phyloP scores from a whole-genome alignment of 441 rosid genomes.

The Bruguiera hainesii region DNA sequence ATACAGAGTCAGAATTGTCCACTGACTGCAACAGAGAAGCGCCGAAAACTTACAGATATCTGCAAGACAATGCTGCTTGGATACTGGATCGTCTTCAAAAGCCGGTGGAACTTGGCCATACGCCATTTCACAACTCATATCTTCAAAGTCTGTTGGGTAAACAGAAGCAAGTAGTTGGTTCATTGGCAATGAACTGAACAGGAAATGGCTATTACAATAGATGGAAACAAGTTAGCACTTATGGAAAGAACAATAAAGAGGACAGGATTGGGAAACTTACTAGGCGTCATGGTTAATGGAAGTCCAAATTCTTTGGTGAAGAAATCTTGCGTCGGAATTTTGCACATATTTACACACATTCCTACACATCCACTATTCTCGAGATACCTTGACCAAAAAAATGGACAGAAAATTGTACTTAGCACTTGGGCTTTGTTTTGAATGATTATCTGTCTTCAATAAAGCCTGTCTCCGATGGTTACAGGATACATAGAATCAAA shows the following conservation, averaged over 20 bases:
- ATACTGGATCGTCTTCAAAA: constrained; percentile 68
- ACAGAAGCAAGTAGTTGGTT: too few species aligned
- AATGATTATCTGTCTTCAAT: neutral
- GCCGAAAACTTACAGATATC: constrained; percentile 44
- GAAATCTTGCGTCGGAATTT: constrained; percentile 95
- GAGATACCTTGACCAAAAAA: constrained; percentile 52
- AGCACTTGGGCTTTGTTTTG: neutral
- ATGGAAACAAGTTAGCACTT: neutral
- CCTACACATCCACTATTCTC: constrained; percentile 98
- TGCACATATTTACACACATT: constrained; percentile 96
- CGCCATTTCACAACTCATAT: constrained; percentile 96
- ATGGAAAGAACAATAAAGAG: too few species aligned
- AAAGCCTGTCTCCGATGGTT: too few species aligned
- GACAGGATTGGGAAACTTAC: constrained; percentile 33
- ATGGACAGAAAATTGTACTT: constrained; percentile 14
- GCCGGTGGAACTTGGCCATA: constrained; percentile 86
- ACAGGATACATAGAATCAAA: too few species aligned
- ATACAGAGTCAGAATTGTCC: constrained; percentile 16
- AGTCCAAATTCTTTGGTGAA: constrained; percentile 96
- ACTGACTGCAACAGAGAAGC: neutral
- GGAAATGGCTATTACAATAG: neutral
- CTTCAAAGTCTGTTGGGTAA: constrained; percentile 66
- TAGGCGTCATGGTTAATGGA: constrained; percentile 88
- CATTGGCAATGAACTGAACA: neutral
- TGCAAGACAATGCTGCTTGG: constrained; percentile 60